phyloP scores from a whole-genome alignment of 805 yeast species.

The Saccharomycopsis malanga region DNA sequence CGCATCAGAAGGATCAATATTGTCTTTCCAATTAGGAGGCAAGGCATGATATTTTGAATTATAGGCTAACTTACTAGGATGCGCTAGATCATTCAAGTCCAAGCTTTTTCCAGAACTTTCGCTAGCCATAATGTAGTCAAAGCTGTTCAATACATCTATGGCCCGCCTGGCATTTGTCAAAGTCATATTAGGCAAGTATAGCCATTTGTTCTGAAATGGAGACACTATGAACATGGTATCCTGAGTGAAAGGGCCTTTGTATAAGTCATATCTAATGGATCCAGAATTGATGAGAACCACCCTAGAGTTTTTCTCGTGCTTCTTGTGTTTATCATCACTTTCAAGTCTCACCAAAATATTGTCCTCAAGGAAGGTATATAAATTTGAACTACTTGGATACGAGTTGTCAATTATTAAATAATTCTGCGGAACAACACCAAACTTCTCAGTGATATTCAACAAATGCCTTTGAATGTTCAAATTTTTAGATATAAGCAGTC shows the following conservation, averaged over 20 bases:
- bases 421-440: constrained; percentile 61
- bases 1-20: background rate
- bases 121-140: constrained; percentile 34
- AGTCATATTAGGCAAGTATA: constrained; percentile 51
- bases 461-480: constrained; percentile 39
- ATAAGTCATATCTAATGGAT: constrained; percentile 77
- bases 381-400: constrained; percentile 45
- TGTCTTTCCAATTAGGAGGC: background rate
- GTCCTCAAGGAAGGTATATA: constrained; percentile 53
- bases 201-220: constrained; percentile 82
- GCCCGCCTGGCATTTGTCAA: constrained; percentile 47
- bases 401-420: constrained; percentile 67
- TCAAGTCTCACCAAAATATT: constrained; percentile 45
- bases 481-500: constrained; percentile 39
- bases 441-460: constrained; percentile 46
- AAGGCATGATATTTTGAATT: constrained; percentile 17
- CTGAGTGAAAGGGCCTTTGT: constrained; percentile 73
- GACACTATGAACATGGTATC: constrained; percentile 79
- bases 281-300: constrained; percentile 77
- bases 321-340: constrained; percentile 27
- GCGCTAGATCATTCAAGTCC: constrained; percentile 3
- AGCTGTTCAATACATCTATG: constrained; percentile 49
- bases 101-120: background rate
- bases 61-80: constrained; percentile 19
- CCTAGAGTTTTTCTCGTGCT: constrained; percentile 32